These are phyloP conservation scores for Trichoderma harzianum DNA, from an alignment of 2,329 filamentous ascomycete genomes.

Conservation along the genomic window DNA sequence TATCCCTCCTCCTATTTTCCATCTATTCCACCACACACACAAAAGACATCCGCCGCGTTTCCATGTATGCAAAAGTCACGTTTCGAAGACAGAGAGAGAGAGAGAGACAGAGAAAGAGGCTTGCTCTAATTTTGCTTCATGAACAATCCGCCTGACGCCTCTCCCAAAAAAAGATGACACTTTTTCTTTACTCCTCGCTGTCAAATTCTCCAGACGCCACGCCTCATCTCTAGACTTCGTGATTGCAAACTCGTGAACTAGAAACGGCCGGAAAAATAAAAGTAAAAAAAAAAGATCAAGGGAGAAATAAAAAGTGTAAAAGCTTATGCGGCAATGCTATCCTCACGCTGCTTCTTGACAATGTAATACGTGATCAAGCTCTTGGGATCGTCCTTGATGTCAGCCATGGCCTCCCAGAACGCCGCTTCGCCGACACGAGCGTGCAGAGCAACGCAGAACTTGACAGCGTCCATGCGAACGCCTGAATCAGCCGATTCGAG, in stretches of 20 bases:
- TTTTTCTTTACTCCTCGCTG: background rate
- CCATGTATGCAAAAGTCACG: background rate
- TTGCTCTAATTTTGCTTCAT: background rate
- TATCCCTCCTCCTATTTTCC: background rate
- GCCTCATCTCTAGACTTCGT: background rate
- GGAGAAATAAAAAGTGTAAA: background rate
- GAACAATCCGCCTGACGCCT: background rate
- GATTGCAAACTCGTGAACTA: background rate
- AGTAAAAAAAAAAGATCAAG: background rate
- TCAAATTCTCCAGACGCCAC: background rate
- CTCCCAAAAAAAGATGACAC: background rate
- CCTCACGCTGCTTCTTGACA: slow-evolving; percentile 64
- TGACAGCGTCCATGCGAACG: slow-evolving; percentile 71
- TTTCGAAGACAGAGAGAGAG: background rate
- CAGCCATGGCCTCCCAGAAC: slow-evolving; percentile 67
- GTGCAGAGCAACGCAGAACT: slow-evolving; percentile 72
- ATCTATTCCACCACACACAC: background rate
- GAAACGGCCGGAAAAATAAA: background rate
- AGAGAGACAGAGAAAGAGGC: background rate
- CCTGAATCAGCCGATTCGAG: slow-evolving; percentile 59
- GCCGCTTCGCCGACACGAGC: slow-evolving; percentile 53
- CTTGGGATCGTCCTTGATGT: slow-evolving; percentile 67
- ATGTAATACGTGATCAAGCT: slow-evolving; percentile 80
- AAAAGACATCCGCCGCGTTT: background rate
- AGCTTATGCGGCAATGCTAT: slow-evolving; percentile 22